Evolutionary conservation across 192 early-diverging fungal genomes (phyloP).

Genomic region (Polychytrium aggregatum): DNA sequence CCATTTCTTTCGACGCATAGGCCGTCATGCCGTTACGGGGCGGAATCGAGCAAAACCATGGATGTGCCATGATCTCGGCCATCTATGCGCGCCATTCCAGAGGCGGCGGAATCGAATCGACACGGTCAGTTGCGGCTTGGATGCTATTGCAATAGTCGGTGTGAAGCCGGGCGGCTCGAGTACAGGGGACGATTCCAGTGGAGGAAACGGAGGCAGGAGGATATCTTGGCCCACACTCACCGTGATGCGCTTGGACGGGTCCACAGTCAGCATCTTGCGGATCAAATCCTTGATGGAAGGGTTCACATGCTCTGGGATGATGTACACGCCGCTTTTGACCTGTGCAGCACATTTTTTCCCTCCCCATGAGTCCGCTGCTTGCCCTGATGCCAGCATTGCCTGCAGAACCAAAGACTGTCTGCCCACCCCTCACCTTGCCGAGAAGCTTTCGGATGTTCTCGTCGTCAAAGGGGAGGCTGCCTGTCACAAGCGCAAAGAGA

Average conservation of each 20-base stretch:
- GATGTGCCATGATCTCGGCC: slow-evolving; percentile 39
- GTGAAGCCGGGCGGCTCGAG: too few relatives aligned
- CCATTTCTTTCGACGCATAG: slow-evolving; percentile 5
- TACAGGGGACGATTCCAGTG: too few relatives aligned
- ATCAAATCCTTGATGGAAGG: slow-evolving; percentile 67
- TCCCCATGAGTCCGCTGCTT: too few relatives aligned
- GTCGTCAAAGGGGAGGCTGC: slow-evolving; percentile 66
- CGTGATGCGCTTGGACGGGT: slow-evolving; percentile 52
- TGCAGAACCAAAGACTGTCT: too few relatives aligned
- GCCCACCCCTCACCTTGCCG: slow-evolving; percentile 43
- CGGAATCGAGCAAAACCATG: slow-evolving; percentile 39
- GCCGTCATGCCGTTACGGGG: slow-evolving; percentile 9
- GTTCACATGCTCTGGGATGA: slow-evolving; percentile 79
- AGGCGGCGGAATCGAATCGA: too few relatives aligned
- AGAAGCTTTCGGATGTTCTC: slow-evolving; percentile 54
- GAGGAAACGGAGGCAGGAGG: too few relatives aligned
- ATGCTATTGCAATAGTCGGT: too few relatives aligned
- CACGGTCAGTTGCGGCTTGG: too few relatives aligned
- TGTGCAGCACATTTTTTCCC: too few relatives aligned
- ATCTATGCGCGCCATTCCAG: too few relatives aligned
- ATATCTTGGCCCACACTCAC: too few relatives aligned
- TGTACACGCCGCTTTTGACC: slow-evolving; percentile 40
- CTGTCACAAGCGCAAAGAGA: slow-evolving; percentile 56
- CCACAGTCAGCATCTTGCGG: slow-evolving; percentile 80
- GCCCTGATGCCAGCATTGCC: too few relatives aligned